Conservation (phyloP, 495 filamentous ascomycete species). For the Sphaerosporella brunnea region DNA sequence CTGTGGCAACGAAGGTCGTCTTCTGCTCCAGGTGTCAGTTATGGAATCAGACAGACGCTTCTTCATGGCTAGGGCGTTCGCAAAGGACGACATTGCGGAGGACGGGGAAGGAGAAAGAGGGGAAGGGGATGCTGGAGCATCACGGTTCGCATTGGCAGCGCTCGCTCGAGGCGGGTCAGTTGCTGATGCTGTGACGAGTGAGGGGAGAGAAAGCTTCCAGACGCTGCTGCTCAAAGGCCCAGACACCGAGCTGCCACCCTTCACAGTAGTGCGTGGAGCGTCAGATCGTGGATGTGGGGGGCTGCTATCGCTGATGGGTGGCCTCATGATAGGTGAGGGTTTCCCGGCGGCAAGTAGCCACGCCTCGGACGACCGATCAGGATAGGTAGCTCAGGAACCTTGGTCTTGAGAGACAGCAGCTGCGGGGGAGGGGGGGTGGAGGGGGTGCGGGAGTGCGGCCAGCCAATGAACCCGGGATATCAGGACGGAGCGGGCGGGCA, state of each 20-base stretch:
- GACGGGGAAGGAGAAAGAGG: slow-evolving; percentile 4
- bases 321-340: slow-evolving; percentile 1
- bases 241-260: not conserved
- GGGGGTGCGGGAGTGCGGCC: not conserved
- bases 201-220: slow-evolving; percentile 6
- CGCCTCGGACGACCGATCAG: not conserved
- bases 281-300: slow-evolving; percentile 1
- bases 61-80: slow-evolving; percentile 19
- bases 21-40: slow-evolving; percentile 25
- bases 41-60: slow-evolving; percentile 25
- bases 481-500: not conserved
- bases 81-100: slow-evolving; percentile 7
- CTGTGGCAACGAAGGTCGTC: slow-evolving; percentile 23
- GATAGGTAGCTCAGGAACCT: not conserved
- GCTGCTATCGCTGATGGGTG: slow-evolving; percentile 3
- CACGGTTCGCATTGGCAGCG: not conserved
- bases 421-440: not conserved
- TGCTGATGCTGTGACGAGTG: not conserved
- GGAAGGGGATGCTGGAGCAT: slow-evolving; percentile 4
- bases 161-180: not conserved
- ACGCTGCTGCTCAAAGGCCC: not conserved
- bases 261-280: not conserved
- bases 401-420: not conserved
- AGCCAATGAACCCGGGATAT: too few relatives aligned
- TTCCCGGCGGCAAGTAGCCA: not conserved